Evolutionary conservation across 345 rosid genomes (phyloP).

Genomic region (Cardamine occulta): DNA sequence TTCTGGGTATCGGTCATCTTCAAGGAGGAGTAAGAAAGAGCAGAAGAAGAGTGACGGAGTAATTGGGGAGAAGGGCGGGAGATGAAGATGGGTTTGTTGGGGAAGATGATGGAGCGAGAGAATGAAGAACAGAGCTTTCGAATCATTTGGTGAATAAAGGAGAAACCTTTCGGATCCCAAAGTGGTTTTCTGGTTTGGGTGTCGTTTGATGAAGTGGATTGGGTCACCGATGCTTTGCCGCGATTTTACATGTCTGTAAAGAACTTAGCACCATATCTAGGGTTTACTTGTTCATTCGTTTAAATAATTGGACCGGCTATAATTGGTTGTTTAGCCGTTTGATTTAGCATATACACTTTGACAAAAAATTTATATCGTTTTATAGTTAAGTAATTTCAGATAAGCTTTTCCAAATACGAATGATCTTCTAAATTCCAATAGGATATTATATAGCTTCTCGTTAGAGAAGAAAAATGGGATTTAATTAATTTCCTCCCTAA

Average conservation of each 20-base stretch:
- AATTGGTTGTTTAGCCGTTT: too few species aligned
- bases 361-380: too few species aligned
- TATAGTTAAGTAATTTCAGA: too few species aligned
- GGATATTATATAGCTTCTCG: not conserved
- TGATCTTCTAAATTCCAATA: not conserved
- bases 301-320: too few species aligned
- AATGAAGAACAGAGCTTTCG: constrained; percentile 52
- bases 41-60: constrained; percentile 3
- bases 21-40: constrained; percentile 45
- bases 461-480: not conserved
- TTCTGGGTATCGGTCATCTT: constrained; percentile 62
- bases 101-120: constrained; percentile 40
- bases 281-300: not conserved
- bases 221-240: constrained; percentile 17
- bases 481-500: not conserved
- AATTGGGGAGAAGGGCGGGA: constrained; percentile 30
- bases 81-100: constrained; percentile 35
- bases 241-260: too few species aligned
- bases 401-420: not conserved
- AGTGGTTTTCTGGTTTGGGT: not conserved
- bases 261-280: constrained; percentile 13
- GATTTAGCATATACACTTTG: too few species aligned
- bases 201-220: not conserved
- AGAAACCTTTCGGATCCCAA: not conserved
- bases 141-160: constrained; percentile 49